Conservation (phyloP, 2,329 filamentous ascomycete genomes). For the Penicillium concentricum region DNA sequence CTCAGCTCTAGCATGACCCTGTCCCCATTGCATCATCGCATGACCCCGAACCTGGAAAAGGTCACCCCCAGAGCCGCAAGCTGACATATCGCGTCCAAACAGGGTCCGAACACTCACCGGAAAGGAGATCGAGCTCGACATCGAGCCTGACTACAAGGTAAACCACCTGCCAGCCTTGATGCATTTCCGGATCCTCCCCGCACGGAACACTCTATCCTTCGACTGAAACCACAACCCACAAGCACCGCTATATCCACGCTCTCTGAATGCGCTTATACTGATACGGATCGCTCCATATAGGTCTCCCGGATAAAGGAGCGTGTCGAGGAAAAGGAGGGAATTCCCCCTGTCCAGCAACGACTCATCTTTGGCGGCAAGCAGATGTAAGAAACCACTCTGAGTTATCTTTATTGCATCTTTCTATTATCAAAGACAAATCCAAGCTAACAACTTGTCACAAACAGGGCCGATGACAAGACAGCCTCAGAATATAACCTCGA, state of each 20-base stretch:
- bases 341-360: slow-evolving; percentile 93
- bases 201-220: not conserved
- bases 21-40: slow-evolving; percentile 20
- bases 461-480: slow-evolving; percentile 91
- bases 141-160: slow-evolving; percentile 91
- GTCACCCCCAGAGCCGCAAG: slow-evolving; percentile 10
- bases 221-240: not conserved
- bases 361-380: slow-evolving; percentile 97
- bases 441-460: slow-evolving; percentile 2
- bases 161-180: not conserved
- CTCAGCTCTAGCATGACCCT: not conserved
- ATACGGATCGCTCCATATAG: slow-evolving; percentile 45
- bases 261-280: not conserved
- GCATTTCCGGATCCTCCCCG: not conserved
- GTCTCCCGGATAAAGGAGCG: slow-evolving; percentile 97
- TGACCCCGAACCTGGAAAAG: slow-evolving; percentile 2
- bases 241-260: not conserved
- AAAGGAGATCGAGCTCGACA: slow-evolving; percentile 98
- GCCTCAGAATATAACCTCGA: slow-evolving; percentile 87
- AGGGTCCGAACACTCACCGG: slow-evolving; percentile 97
- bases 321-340: slow-evolving; percentile 98
- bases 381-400: slow-evolving; percentile 62
- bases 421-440: not conserved
- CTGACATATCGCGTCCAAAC: slow-evolving; percentile 12
- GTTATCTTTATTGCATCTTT: not conserved